phyloP scores from a whole-genome alignment of 805 yeast species.

The Kurtzmaniella fragi region DNA sequence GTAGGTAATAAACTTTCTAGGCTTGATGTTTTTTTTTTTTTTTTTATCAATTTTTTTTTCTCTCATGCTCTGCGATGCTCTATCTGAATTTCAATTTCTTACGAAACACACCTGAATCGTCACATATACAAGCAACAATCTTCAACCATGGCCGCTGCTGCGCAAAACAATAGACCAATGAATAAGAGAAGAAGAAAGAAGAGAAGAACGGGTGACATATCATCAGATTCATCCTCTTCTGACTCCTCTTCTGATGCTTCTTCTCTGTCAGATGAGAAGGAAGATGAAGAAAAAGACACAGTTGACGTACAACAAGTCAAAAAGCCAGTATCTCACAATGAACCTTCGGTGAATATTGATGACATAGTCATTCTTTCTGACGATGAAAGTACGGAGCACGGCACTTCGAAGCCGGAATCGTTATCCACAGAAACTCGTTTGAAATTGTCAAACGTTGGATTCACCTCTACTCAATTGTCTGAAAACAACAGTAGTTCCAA shows the following conservation, averaged over 20 bases:
- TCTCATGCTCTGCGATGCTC: no score
- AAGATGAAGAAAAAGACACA: constrained; percentile 9
- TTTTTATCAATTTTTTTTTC: no score
- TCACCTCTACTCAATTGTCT: constrained; percentile 20
- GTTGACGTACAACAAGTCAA: constrained; percentile 7
- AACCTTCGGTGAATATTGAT: constrained; percentile 14
- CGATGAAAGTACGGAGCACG: constrained; percentile 8
- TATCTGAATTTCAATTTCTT: no score
- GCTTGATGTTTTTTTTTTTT: no score
- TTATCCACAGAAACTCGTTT: constrained; percentile 14
- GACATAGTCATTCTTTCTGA: constrained; percentile 29
- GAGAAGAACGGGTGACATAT: constrained; percentile 70
- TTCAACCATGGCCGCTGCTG: neutral
- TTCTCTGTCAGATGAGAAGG: constrained; percentile 8
- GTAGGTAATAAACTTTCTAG: no score
- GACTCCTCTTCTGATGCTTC: neutral
- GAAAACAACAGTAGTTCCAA: constrained; percentile 9
- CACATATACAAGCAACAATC: no score
- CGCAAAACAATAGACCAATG: neutral
- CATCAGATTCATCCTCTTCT: constrained; percentile 2
- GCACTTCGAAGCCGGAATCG: constrained; percentile 13
- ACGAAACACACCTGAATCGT: no score
- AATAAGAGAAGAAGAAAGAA: constrained; percentile 61
- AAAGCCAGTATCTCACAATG: constrained; percentile 6
- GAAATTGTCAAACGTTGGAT: constrained; percentile 17